Conservation (phyloP, 2,329 filamentous ascomycete species). For the Stemphylium lycopersici region DNA sequence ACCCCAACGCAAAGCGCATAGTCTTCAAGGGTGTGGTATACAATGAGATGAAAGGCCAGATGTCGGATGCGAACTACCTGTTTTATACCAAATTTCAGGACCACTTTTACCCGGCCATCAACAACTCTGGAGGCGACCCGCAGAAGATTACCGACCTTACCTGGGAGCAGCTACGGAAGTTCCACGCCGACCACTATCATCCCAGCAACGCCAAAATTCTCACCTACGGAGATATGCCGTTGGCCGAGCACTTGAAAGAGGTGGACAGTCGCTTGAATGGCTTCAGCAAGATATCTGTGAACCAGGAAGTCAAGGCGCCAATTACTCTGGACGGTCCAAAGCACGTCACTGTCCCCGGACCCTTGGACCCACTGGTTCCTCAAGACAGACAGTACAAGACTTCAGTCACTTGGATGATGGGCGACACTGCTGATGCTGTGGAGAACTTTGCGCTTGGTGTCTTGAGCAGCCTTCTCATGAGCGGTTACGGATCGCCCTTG, state of each 20-base stretch:
- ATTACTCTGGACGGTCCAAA: constrained; percentile 73
- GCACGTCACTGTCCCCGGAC: constrained; percentile 75
- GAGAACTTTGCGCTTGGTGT: constrained; percentile 89
- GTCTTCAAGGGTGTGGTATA: constrained; percentile 99
- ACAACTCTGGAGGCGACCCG: constrained; percentile 96
- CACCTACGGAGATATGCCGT: constrained; percentile 91
- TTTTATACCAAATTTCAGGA: constrained; percentile 97
- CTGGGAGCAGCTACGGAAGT: constrained; percentile 84
- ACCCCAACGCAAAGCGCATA: constrained; percentile 66
- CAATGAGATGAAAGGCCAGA: constrained; percentile 99
- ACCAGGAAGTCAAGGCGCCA: constrained; percentile 77
- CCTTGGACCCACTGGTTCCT: constrained; percentile 84
- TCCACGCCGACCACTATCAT: constrained; percentile 93
- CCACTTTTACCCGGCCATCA: constrained; percentile 88
- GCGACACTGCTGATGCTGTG: constrained; percentile 79
- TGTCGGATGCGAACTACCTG: constrained; percentile 95
- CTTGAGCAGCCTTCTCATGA: constrained; percentile 82
- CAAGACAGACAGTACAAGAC: constrained; percentile 90
- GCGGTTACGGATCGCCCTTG: constrained; percentile 93
- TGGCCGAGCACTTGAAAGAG: constrained; percentile 79
- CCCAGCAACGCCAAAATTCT: constrained; percentile 96
- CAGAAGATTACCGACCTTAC: constrained; percentile 96
- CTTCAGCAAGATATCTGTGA: constrained; percentile 73
- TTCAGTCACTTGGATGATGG: constrained; percentile 89
- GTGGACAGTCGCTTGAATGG: constrained; percentile 74